These are phyloP conservation scores for Aspergillus caelatus DNA, from an alignment of 2,329 filamentous ascomycete species.

Conservation along the genomic window DNA sequence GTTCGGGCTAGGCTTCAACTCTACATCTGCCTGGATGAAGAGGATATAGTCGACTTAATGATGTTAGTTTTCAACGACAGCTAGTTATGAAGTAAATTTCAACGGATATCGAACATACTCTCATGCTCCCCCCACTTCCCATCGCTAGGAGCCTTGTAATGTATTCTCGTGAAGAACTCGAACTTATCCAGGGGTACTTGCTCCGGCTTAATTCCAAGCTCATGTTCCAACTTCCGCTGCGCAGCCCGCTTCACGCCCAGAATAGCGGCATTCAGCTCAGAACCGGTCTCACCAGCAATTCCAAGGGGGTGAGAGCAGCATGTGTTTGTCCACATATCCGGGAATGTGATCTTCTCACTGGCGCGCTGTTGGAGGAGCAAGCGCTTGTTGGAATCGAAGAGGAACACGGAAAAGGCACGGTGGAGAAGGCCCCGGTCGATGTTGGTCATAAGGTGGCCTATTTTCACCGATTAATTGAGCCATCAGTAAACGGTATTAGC, in stretches of 20 bases:
- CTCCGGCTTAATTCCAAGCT: constrained; percentile 84
- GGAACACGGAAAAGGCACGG: constrained; percentile 95
- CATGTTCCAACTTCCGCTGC: constrained; percentile 89
- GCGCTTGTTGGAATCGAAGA: constrained; percentile 92
- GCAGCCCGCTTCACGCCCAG: constrained; percentile 88
- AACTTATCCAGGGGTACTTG: constrained; percentile 93
- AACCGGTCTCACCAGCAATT: constrained; percentile 87
- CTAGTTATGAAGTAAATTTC: neutral
- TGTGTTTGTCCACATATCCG: constrained; percentile 99
- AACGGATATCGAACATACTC: constrained; percentile 61
- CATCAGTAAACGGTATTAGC: constrained; percentile 1
- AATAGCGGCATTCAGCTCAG: constrained; percentile 76
- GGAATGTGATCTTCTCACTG: constrained; percentile 97
- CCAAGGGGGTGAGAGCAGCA: constrained; percentile 97
- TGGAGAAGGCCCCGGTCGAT: constrained; percentile 95
- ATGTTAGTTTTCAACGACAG: constrained; percentile 18
- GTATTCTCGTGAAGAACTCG: constrained; percentile 91
- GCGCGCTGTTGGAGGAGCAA: constrained; percentile 94
- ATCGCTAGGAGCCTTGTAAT: constrained; percentile 96
- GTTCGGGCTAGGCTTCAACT: constrained; percentile 75
- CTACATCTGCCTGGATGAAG: constrained; percentile 93
- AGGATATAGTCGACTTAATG: constrained; percentile 90
- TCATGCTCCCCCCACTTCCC: constrained; percentile 99
- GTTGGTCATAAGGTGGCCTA: constrained; percentile 98
- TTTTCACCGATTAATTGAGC: neutral